Percentiles rank a stretch among this genome's conserved stretches.
Conservation (phyloP, 495 filamentous ascomycete genomes). For the Aspergillus diversus region DNA sequence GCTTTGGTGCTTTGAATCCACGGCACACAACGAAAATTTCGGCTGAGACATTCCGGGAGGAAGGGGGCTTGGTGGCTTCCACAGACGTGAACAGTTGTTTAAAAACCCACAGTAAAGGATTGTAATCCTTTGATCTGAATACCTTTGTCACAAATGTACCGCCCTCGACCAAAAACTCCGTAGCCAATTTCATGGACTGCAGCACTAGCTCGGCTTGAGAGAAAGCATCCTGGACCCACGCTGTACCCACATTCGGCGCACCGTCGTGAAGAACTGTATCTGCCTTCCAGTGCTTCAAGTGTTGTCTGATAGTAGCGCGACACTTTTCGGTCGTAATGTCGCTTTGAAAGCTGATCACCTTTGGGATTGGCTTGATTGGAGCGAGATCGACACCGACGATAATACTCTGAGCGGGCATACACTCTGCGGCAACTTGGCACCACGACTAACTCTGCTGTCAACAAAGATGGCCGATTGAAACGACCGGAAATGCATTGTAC, state of each 20-base stretch:
- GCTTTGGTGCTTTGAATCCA: constrained; percentile 91
- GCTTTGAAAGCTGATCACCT: constrained; percentile 91
- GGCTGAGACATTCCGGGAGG: constrained; percentile 91
- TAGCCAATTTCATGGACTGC: constrained; percentile 89
- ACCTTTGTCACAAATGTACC: constrained; percentile 98
- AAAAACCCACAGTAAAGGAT: constrained; percentile 94
- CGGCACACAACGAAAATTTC: constrained; percentile 98
- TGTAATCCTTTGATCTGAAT: constrained; percentile 97
- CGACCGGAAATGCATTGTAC: constrained; percentile 33
- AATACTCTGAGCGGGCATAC: constrained; percentile 86
- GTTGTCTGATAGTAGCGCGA: constrained; percentile 83
- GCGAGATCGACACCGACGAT: constrained; percentile 95
- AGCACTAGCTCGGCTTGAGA: constrained; percentile 95
- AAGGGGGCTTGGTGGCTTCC: constrained; percentile 95
- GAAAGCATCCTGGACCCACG: constrained; percentile 98
- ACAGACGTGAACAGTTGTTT: constrained; percentile 94
- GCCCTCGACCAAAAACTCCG: constrained; percentile 87
- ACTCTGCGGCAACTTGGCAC: constrained; percentile 97
- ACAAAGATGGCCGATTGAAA: constrained; percentile 10
- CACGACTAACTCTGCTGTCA: constrained; percentile 67
- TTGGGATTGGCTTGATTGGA: constrained; percentile 94
- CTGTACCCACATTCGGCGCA: constrained; percentile 95
- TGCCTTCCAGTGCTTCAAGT: constrained; percentile 97
- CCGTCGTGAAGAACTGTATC: constrained; percentile 98
- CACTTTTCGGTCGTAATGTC: constrained; percentile 99